These are phyloP conservation scores for Arthrobotrys entomopaga DNA, from an alignment of 2,329 filamentous ascomycete genomes.

Conservation along the genomic window DNA sequence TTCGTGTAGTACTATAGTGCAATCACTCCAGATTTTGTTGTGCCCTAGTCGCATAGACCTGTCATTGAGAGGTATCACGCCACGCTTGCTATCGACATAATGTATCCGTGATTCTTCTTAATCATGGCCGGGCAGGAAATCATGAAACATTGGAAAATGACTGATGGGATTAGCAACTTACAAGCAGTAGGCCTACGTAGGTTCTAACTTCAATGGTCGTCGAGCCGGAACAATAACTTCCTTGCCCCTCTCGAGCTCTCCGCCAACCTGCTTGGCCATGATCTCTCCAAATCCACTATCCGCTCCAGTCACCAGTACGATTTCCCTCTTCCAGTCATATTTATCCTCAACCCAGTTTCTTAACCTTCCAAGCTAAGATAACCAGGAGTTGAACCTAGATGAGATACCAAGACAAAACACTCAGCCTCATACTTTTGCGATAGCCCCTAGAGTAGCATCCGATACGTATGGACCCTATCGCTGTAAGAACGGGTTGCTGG, in stretches of 20 bases:
- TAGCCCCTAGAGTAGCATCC: neutral
- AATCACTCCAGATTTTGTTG: conserved; percentile 73
- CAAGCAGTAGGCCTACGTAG: conserved; percentile 10
- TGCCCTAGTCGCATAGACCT: conserved; percentile 74
- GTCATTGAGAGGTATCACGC: conserved; percentile 71
- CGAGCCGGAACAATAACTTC: conserved; percentile 12
- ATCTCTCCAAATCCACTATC: conserved; percentile 25
- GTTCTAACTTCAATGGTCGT: conserved; percentile 10
- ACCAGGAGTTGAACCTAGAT: conserved; percentile 9
- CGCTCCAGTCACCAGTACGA: conserved; percentile 26
- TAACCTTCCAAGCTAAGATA: conserved; percentile 15
- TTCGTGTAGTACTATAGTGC: conserved; percentile 77
- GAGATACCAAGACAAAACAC: conserved; percentile 3
- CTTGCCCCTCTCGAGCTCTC: conserved; percentile 5
- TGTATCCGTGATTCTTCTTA: conserved; percentile 73
- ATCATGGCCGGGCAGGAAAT: conserved; percentile 75
- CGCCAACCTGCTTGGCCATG: conserved; percentile 11
- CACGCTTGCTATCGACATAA: conserved; percentile 75
- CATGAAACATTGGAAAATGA: conserved; percentile 73
- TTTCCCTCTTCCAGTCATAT: conserved; percentile 30
- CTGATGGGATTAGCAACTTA: conserved; percentile 68
- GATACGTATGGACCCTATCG: neutral
- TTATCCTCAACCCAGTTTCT: conserved; percentile 24
- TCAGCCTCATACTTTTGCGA: neutral
- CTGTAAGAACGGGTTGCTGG: neutral